Evolutionary conservation across 2,329 filamentous ascomycete species (phyloP).

Genomic region (Colletotrichum neosansevieriae): DNA sequence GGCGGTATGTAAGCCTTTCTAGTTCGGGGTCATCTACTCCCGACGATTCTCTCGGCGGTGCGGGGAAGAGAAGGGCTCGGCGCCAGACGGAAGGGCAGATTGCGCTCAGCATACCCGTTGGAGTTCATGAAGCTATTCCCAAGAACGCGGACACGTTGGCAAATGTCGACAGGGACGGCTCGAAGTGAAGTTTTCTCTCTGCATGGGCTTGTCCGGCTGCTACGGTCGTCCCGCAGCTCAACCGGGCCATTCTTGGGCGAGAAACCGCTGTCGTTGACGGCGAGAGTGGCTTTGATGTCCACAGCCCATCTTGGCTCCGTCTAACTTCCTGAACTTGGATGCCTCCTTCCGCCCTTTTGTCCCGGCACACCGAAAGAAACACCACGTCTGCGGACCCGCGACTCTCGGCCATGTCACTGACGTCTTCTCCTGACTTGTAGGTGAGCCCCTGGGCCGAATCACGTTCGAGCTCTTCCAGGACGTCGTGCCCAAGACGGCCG

Average conservation of each 20-base stretch:
- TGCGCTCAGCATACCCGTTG: neutral
- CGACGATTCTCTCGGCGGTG: constrained; percentile 6
- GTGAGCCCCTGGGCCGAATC: constrained; percentile 86
- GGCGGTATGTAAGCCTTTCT: constrained; percentile 68
- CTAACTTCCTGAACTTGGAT: neutral
- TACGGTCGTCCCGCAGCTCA: neutral
- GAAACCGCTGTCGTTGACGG: neutral
- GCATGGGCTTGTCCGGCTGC: neutral
- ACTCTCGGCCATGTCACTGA: neutral
- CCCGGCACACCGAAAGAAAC: constrained; percentile 2
- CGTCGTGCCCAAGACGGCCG: constrained; percentile 86
- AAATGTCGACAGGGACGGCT: constrained; percentile 3
- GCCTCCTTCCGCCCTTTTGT: neutral
- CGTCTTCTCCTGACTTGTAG: constrained; percentile 56
- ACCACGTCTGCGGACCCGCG: neutral
- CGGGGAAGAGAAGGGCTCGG: constrained; percentile 2
- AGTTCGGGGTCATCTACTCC: constrained; percentile 47
- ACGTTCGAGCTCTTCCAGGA: constrained; percentile 92
- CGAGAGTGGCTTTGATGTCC: neutral
- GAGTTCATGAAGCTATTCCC: constrained; percentile 8
- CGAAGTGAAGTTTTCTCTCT: neutral
- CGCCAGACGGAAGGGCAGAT: neutral
- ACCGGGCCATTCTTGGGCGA: neutral
- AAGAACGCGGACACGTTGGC: constrained; percentile 6
- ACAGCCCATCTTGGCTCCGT: neutral